These are phyloP conservation scores for Ochromonadaceae sp. DNA, from an alignment of 352 stramenopile genomes.

Conservation along the genomic window DNA sequence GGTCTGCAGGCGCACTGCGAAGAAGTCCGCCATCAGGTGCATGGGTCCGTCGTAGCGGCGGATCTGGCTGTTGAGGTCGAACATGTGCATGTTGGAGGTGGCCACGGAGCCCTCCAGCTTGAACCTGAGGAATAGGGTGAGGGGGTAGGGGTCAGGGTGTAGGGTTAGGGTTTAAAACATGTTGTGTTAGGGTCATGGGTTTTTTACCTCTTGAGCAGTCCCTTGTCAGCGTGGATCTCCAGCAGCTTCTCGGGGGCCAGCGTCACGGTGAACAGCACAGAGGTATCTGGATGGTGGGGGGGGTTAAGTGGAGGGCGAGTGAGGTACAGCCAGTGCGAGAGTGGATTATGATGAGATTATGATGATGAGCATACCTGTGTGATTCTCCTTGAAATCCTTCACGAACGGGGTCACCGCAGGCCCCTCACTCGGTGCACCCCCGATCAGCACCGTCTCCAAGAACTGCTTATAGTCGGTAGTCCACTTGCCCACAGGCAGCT, in stretches of 20 bases:
- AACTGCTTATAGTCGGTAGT: conserved; percentile 97
- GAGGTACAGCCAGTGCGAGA: no score
- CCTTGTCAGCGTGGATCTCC: conserved; percentile 51
- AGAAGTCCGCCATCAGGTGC: conserved; percentile 83
- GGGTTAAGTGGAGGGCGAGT: no score
- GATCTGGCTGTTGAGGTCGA: conserved; percentile 73
- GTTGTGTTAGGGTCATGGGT: no score
- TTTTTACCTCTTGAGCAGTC: conserved; percentile 30
- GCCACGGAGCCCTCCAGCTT: conserved; percentile 82
- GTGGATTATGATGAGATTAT: conserved; percentile 47
- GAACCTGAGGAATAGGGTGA: conserved; percentile 40
- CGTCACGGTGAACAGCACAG: conserved; percentile 58
- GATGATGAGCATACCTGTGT: conserved; percentile 71
- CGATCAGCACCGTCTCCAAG: conserved; percentile 64
- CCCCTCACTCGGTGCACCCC: conserved; percentile 53
- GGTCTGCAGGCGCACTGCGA: conserved; percentile 62
- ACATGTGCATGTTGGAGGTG: conserved; percentile 94
- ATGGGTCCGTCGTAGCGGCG: conserved; percentile 67
- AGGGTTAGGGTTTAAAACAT: conserved; percentile 5
- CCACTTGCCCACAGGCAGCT: conserved; percentile 91
- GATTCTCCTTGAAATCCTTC: conserved; percentile 83
- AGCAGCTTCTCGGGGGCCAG: conserved; percentile 47
- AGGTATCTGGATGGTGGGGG: no score
- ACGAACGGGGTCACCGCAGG: conserved; percentile 22
- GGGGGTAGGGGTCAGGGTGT: neutral